These are phyloP conservation scores for Metschnikowia matae DNA, from an alignment of 805 yeast genomes.

Conservation along the genomic window DNA sequence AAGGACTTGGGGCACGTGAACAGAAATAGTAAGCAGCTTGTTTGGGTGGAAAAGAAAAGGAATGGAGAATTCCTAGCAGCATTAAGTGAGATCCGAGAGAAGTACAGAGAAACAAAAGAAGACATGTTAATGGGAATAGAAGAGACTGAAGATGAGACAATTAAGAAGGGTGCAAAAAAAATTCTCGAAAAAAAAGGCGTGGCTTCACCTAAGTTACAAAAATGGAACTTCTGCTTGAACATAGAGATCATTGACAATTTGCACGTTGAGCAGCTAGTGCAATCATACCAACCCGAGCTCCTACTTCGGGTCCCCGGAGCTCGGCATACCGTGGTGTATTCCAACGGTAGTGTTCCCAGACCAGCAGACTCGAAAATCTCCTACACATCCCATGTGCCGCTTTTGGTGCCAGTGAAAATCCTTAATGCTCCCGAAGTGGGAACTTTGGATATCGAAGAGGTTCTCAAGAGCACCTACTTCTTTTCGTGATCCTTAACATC, in stretches of 20 bases:
- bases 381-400: conserved; percentile 18
- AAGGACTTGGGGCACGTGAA: conserved; percentile 25
- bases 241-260: conserved; percentile 9
- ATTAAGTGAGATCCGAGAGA: conserved; percentile 7
- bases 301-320: conserved; percentile 12
- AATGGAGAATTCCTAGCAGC: conserved; percentile 10
- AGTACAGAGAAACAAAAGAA: conserved; percentile 6
- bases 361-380: not conserved
- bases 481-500: conserved; percentile 24
- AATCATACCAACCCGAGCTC: conserved; percentile 22
- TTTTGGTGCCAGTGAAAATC: conserved; percentile 31
- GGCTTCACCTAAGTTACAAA: not conserved
- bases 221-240: conserved; percentile 7
- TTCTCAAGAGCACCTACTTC: conserved; percentile 32
- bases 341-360: not conserved
- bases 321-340: conserved; percentile 6
- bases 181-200: not conserved
- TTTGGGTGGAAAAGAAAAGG: conserved; percentile 22
- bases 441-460: conserved; percentile 27
- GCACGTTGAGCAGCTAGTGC: conserved; percentile 15
- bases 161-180: no score
- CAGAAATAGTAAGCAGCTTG: conserved; percentile 28
- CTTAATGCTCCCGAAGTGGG: conserved; percentile 30
- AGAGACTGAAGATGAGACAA: no score
- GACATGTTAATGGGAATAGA: not conserved